phyloP scores from a whole-genome alignment of 2,329 filamentous ascomycete genomes.

The Emmonsiellopsis sp. region DNA sequence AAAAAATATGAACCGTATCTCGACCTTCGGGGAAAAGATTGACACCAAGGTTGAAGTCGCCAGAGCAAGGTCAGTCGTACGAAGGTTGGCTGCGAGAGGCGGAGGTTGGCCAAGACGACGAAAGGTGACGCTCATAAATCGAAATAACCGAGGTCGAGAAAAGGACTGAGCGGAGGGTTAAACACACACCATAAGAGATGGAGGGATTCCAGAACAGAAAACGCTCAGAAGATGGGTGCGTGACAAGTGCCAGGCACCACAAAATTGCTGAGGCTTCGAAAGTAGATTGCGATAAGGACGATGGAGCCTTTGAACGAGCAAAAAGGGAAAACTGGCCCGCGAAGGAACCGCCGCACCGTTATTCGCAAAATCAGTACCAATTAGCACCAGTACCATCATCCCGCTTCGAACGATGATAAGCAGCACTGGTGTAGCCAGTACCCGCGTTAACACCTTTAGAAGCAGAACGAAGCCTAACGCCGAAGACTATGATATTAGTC shows the following conservation, averaged over 20 bases:
- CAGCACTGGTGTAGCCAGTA: constrained; percentile 30
- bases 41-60: neutral
- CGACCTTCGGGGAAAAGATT: constrained; percentile 5
- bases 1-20: constrained; percentile 7
- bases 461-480: constrained; percentile 78
- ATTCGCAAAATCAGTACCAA: constrained; percentile 34
- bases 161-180: constrained; percentile 8
- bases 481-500: constrained; percentile 75
- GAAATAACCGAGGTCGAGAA: constrained; percentile 6
- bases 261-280: constrained; percentile 5
- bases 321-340: constrained; percentile 2
- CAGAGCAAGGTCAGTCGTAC: neutral
- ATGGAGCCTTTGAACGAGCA: constrained; percentile 3
- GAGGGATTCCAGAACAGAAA: constrained; percentile 11
- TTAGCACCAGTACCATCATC: constrained; percentile 43
- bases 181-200: constrained; percentile 10
- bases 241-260: constrained; percentile 4
- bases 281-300: constrained; percentile 6
- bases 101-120: constrained; percentile 11
- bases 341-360: constrained; percentile 14
- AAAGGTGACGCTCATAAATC: constrained; percentile 11
- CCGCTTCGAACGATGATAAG: constrained; percentile 43
- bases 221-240: constrained; percentile 5
- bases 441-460: constrained; percentile 56
- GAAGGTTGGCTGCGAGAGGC: constrained; percentile 9